Evolutionary conservation across 2,329 filamentous ascomycete genomes (phyloP), one percentile per base, ranked within the genome.

Genomic region (Purpureocillium lavendulum): DNA sequence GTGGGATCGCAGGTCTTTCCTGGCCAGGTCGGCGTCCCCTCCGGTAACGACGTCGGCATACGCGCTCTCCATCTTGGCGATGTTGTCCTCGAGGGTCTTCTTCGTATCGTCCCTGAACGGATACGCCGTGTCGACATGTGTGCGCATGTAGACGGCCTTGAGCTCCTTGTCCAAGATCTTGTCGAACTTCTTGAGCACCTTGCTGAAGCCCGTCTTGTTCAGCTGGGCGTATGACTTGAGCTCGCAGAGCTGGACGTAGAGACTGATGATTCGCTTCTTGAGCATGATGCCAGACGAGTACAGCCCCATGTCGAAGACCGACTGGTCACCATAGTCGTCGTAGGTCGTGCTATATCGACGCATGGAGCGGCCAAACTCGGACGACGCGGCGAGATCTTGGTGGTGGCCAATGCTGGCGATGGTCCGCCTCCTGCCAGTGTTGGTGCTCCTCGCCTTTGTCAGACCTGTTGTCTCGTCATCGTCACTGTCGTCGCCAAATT

Each of bases 181-280:
- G 71, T 98, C 92, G 56, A 92, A 98, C 62, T 98, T 98, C 66
- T 98, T 98, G 49, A 97, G 67, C 1, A 94, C 89, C 64, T 98
- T 98, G 54, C 82, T 79, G 65, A 98, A 98, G 11, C 92, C 92
- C 0, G 92, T 98, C 64, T 85, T 84, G 71, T 98, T 98, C 46
- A 98, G 77, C 65, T 97, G 90, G 40, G 89, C 82, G 56, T 89
- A 98, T 2, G 90, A 97, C 58, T 95, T 94, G 53, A 98, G 77
- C 61, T 96, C 92, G 65, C 90, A 96, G 14, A 97, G 70, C 48
- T 87, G 84, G 34, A 98, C 92, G 57, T 96, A 98, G 44, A 89
- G 70, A 56, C 80, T 80, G 49, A 94, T 80, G 40, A 87, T 83
- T 40, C 89, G 80, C 67, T 95, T 96, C 72, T 97, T 97, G 47